These are phyloP conservation scores for Colletotrichum eleusines DNA, from an alignment of 2,329 filamentous ascomycete genomes.

Conservation along the genomic window DNA sequence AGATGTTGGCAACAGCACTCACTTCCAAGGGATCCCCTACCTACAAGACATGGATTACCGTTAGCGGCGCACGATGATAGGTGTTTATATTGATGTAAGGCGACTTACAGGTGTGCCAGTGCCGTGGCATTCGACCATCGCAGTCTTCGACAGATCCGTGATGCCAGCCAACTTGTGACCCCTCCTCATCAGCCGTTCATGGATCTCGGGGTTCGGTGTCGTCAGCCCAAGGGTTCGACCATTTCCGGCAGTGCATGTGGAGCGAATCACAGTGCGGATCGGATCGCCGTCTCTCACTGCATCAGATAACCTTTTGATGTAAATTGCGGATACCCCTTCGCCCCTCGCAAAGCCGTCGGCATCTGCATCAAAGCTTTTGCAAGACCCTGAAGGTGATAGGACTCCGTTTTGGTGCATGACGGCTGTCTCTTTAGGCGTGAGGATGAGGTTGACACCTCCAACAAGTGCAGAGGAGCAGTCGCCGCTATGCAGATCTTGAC, in stretches of 20 bases:
- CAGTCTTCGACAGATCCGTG: conserved; percentile 46
- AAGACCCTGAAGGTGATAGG: conserved; percentile 50
- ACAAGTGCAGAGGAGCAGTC: conserved; percentile 51
- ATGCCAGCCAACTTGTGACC: conserved; percentile 51
- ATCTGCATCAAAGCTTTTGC: conserved; percentile 55
- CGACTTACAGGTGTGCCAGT: conserved; percentile 56
- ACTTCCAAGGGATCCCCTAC: conserved; percentile 64
- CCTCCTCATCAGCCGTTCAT: conserved; percentile 52
- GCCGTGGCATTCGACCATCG: conserved; percentile 55
- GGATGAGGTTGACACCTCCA: conserved; percentile 53
- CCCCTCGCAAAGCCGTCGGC: conserved; percentile 65
- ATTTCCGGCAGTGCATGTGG: conserved; percentile 54
- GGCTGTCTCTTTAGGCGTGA: conserved; percentile 48
- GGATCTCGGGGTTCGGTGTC: conserved; percentile 51
- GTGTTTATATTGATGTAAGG: conserved; percentile 35
- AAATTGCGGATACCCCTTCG: conserved; percentile 59
- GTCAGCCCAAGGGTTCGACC: conserved; percentile 57
- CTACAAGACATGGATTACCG: background rate
- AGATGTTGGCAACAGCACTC: conserved; percentile 49
- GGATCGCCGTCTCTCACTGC: conserved; percentile 62
- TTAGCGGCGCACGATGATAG: background rate
- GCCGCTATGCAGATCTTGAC: conserved; percentile 47
- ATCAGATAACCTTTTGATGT: conserved; percentile 60
- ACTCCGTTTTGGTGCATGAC: conserved; percentile 52
- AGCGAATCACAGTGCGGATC: conserved; percentile 54